Conservation (phyloP, 1,139 yeast genomes). For the Taiozyma sp. region DNA sequence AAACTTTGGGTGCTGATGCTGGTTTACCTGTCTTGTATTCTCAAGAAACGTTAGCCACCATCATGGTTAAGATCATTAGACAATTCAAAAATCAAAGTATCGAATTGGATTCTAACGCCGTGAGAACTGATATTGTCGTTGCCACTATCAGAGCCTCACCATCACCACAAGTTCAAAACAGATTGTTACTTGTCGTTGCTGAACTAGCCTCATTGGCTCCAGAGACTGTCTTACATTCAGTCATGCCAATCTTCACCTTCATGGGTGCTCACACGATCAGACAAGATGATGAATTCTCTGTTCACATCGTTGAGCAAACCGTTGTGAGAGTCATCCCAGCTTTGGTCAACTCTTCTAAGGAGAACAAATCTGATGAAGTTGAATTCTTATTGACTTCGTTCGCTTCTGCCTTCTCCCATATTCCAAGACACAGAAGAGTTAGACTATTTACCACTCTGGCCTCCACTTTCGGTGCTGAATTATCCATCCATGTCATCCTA, state of each 20-base stretch:
- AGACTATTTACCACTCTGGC: slow-evolving; percentile 76
- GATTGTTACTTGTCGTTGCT: slow-evolving; percentile 78
- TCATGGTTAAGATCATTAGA: slow-evolving; percentile 71
- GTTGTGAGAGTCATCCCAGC: slow-evolving; percentile 91
- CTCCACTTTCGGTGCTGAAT: slow-evolving; percentile 65
- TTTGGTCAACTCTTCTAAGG: slow-evolving; percentile 56
- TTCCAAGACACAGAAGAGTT: slow-evolving; percentile 94
- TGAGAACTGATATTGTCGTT: slow-evolving; percentile 87
- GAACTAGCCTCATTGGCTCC: slow-evolving; percentile 87
- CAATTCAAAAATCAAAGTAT: slow-evolving; percentile 36
- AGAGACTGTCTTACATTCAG: slow-evolving; percentile 88
- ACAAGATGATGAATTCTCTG: slow-evolving; percentile 94
- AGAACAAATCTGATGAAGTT: slow-evolving; percentile 53
- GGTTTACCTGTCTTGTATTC: slow-evolving; percentile 87
- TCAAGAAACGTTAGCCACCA: slow-evolving; percentile 85
- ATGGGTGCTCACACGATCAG: slow-evolving; percentile 98
- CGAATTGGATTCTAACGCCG: slow-evolving; percentile 55
- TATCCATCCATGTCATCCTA: slow-evolving; percentile 67
- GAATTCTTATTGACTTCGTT: slow-evolving; percentile 86
- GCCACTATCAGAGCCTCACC: slow-evolving; percentile 84
- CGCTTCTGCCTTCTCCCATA: slow-evolving; percentile 89
- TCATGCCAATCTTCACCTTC: slow-evolving; percentile 97
- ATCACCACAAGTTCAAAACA: slow-evolving; percentile 94
- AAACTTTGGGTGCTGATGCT: slow-evolving; percentile 86
- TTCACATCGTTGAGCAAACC: slow-evolving; percentile 89